phyloP scores from a whole-genome alignment of 108 stramenopile genomes.

The Nitzschia sp. region DNA sequence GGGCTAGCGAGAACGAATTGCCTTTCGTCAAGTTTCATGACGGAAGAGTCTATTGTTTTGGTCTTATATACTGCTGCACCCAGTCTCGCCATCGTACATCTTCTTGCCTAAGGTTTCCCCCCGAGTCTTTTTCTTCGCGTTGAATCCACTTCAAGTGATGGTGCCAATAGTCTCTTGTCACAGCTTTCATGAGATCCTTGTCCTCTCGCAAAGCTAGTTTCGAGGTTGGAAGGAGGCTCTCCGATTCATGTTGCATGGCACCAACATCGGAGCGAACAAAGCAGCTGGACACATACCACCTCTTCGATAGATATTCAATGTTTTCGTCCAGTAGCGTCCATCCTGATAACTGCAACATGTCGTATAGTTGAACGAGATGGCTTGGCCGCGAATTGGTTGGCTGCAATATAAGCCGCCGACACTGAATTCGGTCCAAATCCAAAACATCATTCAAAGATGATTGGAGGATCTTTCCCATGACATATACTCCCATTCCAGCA shows the following conservation, averaged over 20 bases:
- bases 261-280: slow-evolving; percentile 30
- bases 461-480: slow-evolving; percentile 65
- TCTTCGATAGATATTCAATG: slow-evolving; percentile 45
- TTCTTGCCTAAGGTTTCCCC: slow-evolving; percentile 22
- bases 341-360: slow-evolving; percentile 47
- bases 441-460: not conserved
- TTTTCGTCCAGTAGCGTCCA: slow-evolving; percentile 64
- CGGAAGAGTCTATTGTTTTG: no score
- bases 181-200: slow-evolving; percentile 10
- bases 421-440: slow-evolving; percentile 46
- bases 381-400: slow-evolving; percentile 77
- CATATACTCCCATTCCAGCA: slow-evolving; percentile 83
- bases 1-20: no score
- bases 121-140: slow-evolving; percentile 30
- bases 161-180: slow-evolving; percentile 50
- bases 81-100: slow-evolving; percentile 45
- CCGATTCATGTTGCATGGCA: not conserved
- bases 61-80: no score
- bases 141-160: slow-evolving; percentile 66
- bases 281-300: slow-evolving; percentile 68
- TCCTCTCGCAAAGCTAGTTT: slow-evolving; percentile 13
- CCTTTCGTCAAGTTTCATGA: no score
- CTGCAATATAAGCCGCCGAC: slow-evolving; percentile 59
- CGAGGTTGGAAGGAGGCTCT: slow-evolving; percentile 11
- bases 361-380: slow-evolving; percentile 63